Evolutionary conservation across 148 eudicot species (phyloP).

Genomic region (Vaccinium darrowii): DNA sequence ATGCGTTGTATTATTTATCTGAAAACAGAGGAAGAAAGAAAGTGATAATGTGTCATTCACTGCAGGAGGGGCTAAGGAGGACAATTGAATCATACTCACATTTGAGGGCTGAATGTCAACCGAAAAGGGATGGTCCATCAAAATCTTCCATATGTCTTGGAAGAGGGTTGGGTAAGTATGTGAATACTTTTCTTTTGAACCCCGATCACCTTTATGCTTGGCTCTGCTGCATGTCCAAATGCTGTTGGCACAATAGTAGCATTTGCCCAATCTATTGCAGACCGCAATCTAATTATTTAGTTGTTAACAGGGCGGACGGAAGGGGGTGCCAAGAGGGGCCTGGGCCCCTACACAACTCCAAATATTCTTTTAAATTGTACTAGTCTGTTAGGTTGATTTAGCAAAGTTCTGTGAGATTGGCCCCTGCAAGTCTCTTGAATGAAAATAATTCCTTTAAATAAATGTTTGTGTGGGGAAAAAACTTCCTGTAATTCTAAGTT

Average conservation of each 20-base stretch:
- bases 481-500: too few relatives aligned
- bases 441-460: too few relatives aligned
- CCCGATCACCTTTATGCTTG: neutral
- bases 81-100: conserved; percentile 93
- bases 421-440: too few relatives aligned
- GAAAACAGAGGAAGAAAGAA: neutral
- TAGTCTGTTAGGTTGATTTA: too few relatives aligned
- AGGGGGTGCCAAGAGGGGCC: too few relatives aligned
- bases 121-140: conserved; percentile 67
- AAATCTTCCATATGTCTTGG: conserved; percentile 71
- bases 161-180: conserved; percentile 56
- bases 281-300: neutral
- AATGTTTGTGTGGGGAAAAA: too few relatives aligned
- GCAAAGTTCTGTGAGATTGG: too few relatives aligned
- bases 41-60: conserved; percentile 9
- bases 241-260: neutral
- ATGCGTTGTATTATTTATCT: neutral
- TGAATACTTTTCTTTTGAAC: conserved; percentile 16
- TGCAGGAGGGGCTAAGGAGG: conserved; percentile 88
- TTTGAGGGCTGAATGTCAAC: conserved; percentile 64
- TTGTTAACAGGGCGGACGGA: neutral
- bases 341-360: too few relatives aligned
- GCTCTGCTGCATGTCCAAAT: neutral
- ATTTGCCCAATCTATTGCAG: neutral
- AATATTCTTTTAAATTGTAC: too few relatives aligned